phyloP scores from a whole-genome alignment of 73 alveolate species.

The Paramecium bursaria region DNA sequence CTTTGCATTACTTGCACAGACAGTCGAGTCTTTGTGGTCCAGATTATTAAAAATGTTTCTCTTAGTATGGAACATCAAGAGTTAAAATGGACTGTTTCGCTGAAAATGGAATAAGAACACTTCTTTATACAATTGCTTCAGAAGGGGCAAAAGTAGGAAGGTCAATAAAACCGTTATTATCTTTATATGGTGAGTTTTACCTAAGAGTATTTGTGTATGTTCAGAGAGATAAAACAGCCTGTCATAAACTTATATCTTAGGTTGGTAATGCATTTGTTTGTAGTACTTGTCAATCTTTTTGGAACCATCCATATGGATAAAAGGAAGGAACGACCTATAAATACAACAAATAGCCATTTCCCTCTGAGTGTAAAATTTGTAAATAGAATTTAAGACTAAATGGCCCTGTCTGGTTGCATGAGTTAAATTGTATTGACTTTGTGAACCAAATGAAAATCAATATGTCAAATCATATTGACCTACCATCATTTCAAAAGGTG shows the following conservation, averaged over 20 bases:
- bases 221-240: slow-evolving; percentile 79
- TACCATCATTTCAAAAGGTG: neutral
- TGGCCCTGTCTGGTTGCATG: slow-evolving; percentile 26
- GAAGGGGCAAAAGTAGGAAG: slow-evolving; percentile 88
- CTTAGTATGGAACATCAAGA: slow-evolving; percentile 93
- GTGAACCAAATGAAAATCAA: slow-evolving; percentile 79
- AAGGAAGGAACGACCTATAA: slow-evolving; percentile 37
- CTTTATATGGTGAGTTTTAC: slow-evolving; percentile 91
- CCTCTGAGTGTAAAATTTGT: slow-evolving; percentile 80
- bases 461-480: slow-evolving; percentile 67
- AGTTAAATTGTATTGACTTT: neutral
- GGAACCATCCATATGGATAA: slow-evolving; percentile 83
- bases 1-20: slow-evolving; percentile 95
- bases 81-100: slow-evolving; percentile 84
- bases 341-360: slow-evolving; percentile 33
- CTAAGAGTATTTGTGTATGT: slow-evolving; percentile 89
- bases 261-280: slow-evolving; percentile 90
- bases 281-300: slow-evolving; percentile 80
- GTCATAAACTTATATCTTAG: slow-evolving; percentile 84
- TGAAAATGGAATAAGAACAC: slow-evolving; percentile 89
- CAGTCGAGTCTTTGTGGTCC: slow-evolving; percentile 94
- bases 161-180: slow-evolving; percentile 86
- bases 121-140: slow-evolving; percentile 81
- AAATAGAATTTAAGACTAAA: slow-evolving; percentile 80
- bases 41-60: slow-evolving; percentile 89